A percentile compares a stretch with the other conserved stretches of the same genome.
Evolutionary conservation across 208 protist genomes (phyloP).

Genomic region (Wallacemonas collosoma): DNA sequence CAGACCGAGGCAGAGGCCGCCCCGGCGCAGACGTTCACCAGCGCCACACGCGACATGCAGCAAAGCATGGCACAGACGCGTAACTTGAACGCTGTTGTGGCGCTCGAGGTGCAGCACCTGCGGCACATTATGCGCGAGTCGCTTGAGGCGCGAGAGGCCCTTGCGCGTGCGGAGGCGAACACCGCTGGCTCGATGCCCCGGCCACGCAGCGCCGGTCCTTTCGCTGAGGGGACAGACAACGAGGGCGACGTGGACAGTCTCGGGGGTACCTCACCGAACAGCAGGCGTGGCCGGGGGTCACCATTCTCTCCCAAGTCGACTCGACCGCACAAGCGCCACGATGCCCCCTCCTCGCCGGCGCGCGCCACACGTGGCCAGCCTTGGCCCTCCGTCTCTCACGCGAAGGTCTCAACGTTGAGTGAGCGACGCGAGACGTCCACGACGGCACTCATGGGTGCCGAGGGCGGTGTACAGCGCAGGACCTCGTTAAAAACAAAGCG

Average conservation of each 20-base stretch:
- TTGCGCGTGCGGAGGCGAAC: conserved; percentile 1
- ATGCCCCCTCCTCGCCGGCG: background rate
- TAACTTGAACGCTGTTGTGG: conserved; percentile 30
- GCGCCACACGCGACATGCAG: conserved; percentile 9
- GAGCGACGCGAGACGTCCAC: background rate
- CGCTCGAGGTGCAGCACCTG: conserved; percentile 38
- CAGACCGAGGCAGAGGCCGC: background rate
- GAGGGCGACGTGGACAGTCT: no score
- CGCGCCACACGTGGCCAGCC: background rate
- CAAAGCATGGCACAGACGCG: conserved; percentile 10
- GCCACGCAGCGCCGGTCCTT: no score
- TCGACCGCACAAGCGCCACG: background rate
- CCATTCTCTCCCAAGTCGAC: no score
- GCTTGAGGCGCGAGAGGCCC: conserved; percentile 42
- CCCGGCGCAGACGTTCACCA: background rate
- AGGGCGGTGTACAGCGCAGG: background rate
- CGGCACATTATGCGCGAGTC: conserved; percentile 40
- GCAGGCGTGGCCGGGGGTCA: no score
- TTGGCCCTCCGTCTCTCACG: background rate
- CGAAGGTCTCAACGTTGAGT: background rate
- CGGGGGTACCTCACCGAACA: no score
- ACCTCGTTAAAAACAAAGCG: background rate
- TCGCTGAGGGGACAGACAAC: no score
- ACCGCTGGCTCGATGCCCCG: no score
- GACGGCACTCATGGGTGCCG: background rate